Evolutionary conservation across 2,329 filamentous ascomycete genomes (phyloP), one percentile per base, ranked within the genome.

Genomic region (Polychaeton citri): DNA sequence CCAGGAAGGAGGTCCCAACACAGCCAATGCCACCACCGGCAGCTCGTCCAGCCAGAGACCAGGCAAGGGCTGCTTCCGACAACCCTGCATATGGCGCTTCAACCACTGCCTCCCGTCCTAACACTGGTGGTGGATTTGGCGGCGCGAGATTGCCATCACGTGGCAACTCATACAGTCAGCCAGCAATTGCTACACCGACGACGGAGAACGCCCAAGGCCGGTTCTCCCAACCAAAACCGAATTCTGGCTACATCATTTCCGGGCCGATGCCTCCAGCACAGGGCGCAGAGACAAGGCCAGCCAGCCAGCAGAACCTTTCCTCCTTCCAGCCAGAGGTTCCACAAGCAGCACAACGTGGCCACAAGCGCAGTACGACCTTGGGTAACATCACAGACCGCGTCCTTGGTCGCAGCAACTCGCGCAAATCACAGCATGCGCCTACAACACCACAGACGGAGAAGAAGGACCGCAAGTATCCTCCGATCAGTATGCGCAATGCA

Each of bases 191-290:
- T 19, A 76, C 85, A 33, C 79, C 95, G 41, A 86, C 86, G 33
- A 79, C 81, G 47, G 90, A 86, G 35, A 94, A 90, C 58, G 86
- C 74, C 3, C 82, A 94, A 57, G 88, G 86, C 43, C 81, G 81
- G 43, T 85, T 96, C 50, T 82, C 90, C 45, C 88, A 94, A 62
- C 69, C 60, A 45, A 74, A 71, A 57, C 64, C 69, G 68, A 69
- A 58, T 62, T 69, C 44, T 74, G 79, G 51, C 24, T 84, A 86
- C 54, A 73, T 74, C 34, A 85, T 88, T 20, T 81, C 80, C 15
- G 68, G 74, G 35, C 72, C 78, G 10, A 71, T 79, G 33, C 63
- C 72, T 20, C 51, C 61, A 3, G 63, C 69, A 21, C 59, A 64
- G 30, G 63, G 66, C 26, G 58, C 63, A 31, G 51, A 52, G 50